A percentile compares a stretch with the other conserved stretches of the same genome.
These are phyloP conservation scores for Abrus precatorius DNA, from an alignment of 306 rosid species.

Conservation along the genomic window DNA sequence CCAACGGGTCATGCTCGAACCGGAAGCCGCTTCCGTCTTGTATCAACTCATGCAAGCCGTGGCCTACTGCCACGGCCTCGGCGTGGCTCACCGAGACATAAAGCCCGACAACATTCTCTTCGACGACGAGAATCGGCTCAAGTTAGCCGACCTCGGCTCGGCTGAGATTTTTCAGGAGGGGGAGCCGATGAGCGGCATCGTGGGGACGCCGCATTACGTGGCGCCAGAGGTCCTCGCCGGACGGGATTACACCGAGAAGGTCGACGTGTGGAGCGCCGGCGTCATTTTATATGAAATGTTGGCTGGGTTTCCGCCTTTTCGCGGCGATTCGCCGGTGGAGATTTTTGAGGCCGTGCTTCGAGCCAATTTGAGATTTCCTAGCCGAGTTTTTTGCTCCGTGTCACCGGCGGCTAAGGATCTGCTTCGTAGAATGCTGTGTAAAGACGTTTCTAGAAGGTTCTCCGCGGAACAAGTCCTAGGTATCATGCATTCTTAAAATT, in stretches of 20 bases:
- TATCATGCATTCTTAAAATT: not conserved
- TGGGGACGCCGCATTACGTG: conserved; percentile 79
- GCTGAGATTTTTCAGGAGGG: conserved; percentile 63
- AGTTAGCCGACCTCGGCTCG: conserved; percentile 72
- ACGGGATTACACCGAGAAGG: conserved; percentile 65
- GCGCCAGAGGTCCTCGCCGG: conserved; percentile 79
- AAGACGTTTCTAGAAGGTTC: conserved; percentile 69
- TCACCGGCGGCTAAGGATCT: conserved; percentile 71
- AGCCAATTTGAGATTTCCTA: conserved; percentile 71
- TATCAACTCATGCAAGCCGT: conserved; percentile 67
- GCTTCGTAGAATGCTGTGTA: conserved; percentile 69
- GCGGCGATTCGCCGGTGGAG: conserved; percentile 69
- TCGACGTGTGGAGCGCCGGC: conserved; percentile 86
- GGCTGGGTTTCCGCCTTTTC: conserved; percentile 70
- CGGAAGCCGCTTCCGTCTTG: conserved; percentile 56
- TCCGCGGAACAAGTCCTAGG: conserved; percentile 75
- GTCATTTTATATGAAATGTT: conserved; percentile 79
- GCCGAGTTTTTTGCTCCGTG: conserved; percentile 54
- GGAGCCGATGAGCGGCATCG: conserved; percentile 64
- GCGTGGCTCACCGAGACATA: conserved; percentile 78
- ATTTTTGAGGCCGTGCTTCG: conserved; percentile 68
- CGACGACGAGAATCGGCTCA: conserved; percentile 50
- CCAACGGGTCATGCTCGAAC: conserved; percentile 48
- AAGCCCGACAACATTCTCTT: conserved; percentile 78
- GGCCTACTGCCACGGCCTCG: conserved; percentile 68